Base-by-base conservation (phyloP, 1,139 yeast species). In the Kazachstania sp. region DNA sequence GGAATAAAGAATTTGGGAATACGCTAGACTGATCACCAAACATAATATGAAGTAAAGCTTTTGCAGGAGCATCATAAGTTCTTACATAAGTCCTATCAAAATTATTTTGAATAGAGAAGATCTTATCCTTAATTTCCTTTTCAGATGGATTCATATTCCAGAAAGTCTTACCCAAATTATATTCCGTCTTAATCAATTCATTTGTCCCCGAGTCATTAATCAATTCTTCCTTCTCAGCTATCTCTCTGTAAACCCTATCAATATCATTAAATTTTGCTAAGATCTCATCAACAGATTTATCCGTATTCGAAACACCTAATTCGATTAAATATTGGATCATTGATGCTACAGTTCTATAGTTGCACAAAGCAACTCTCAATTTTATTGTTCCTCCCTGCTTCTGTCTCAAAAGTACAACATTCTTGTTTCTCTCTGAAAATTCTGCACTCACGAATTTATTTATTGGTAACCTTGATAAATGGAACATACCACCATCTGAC, bases 31-130 rank as follows among this genome's bases (percentile, higher is more conserved):
- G 74, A 52, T 88, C 95, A 16, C 98, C 98, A 58, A 85, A 78
- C 51, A 92, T 62, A 0, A 82, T 72, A 63, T 88, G 95, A 63
- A 87, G 83, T 23, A 92, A 58, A 0, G 95, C 95, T 57, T 84
- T 86, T 0, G 96, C 82, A 0, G 94, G 83, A 3, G 83, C 63
- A 38, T 74, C 71, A 59, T 75, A 82, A 31, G 51, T 53, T 26
- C 54, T 49, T 18, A 51, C 55, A 39, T 54, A 60, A n/a, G 67
- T 69, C 20, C 68, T 58, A 30, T 69, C 67, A 32, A 51, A 59
- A 15, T 61, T 53, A 31, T 56, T 54, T 48, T 63, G 66, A 28
- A 58, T 46, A 13, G 49, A 41, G 40, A 52, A 51, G 12, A 54
- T 51, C 32, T 64, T 51, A 13, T 53, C 46, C 16, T 44, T 46